Evolutionary conservation across 345 rosid genomes (phyloP).

Genomic region (Aquilaria sinensis): DNA sequence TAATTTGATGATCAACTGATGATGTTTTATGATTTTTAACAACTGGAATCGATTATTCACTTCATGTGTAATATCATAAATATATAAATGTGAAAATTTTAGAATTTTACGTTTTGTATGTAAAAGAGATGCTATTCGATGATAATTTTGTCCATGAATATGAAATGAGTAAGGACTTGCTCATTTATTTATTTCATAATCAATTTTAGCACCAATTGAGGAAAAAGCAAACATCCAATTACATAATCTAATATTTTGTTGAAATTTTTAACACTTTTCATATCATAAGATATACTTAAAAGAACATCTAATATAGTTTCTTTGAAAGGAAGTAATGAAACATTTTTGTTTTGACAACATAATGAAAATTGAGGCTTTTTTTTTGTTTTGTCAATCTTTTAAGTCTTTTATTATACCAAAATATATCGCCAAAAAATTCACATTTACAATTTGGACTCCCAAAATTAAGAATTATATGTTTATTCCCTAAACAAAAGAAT

Average conservation of each 20-base stretch:
- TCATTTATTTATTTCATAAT: background rate
- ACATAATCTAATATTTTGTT: background rate
- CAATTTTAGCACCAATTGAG: background rate
- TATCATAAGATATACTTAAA: background rate
- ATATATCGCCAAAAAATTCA: background rate
- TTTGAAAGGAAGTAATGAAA: too few relatives aligned
- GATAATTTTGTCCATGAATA: background rate
- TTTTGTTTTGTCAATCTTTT: too few relatives aligned
- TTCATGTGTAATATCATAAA: conserved; percentile 6
- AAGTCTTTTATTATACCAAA: background rate
- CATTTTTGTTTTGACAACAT: background rate
- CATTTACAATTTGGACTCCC: too few relatives aligned
- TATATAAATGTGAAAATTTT: background rate
- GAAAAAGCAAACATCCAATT: background rate
- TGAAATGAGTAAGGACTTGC: background rate
- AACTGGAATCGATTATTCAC: background rate
- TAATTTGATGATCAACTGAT: background rate
- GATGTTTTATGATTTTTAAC: rapidly evolving
- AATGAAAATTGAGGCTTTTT: background rate
- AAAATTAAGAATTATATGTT: too few relatives aligned
- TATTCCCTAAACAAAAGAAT: too few relatives aligned
- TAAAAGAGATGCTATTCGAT: background rate
- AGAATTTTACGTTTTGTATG: rapidly evolving
- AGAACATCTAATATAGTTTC: background rate
- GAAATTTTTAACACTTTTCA: background rate